phyloP scores from a whole-genome alignment of 495 filamentous ascomycete species.

The Xylaria intraflava region DNA sequence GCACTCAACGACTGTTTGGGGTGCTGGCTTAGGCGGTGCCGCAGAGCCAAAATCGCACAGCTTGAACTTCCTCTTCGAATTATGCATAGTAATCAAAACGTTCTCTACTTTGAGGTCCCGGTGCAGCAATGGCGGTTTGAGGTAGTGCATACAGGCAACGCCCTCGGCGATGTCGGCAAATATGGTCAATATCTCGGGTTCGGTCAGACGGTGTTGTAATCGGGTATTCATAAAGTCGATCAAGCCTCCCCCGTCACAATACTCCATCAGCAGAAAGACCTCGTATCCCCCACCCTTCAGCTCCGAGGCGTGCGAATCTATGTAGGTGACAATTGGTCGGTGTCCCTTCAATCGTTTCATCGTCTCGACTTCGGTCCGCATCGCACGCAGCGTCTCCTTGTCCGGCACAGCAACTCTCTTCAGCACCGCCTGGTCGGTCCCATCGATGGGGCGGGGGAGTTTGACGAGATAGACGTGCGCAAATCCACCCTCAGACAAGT shows the following conservation, averaged over 20 bases:
- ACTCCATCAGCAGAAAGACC: conserved; percentile 98
- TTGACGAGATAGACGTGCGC: conserved; percentile 97
- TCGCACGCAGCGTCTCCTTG: conserved; percentile 84
- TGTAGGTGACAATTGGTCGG: conserved; percentile 91
- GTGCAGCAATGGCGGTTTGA: conserved; percentile 88
- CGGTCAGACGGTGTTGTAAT: conserved; percentile 89
- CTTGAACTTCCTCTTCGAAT: conserved; percentile 66
- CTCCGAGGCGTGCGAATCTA: conserved; percentile 95
- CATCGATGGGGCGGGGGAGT: conserved; percentile 68
- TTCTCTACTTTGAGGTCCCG: conserved; percentile 98
- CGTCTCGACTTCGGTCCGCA: conserved; percentile 98
- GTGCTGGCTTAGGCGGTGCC: conserved; percentile 74
- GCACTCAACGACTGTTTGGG: conserved; percentile 78
- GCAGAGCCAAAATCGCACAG: conserved; percentile 97
- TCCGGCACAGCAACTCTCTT: conserved; percentile 98
- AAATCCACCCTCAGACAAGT: conserved; percentile 96
- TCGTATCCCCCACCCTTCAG: conserved; percentile 90
- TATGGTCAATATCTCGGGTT: conserved; percentile 95
- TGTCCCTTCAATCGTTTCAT: conserved; percentile 99
- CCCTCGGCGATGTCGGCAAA: conserved; percentile 93
- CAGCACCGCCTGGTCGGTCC: conserved; percentile 78
- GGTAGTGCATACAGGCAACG: conserved; percentile 97
- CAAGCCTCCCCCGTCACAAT: conserved; percentile 73
- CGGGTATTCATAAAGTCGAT: conserved; percentile 99
- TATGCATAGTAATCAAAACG: conserved; percentile 73